Percentiles rank a stretch among this genome's conserved stretches.
These are phyloP conservation scores for Corchorus capsularis DNA, from an alignment of 345 rosid genomes.

Conservation along the genomic window DNA sequence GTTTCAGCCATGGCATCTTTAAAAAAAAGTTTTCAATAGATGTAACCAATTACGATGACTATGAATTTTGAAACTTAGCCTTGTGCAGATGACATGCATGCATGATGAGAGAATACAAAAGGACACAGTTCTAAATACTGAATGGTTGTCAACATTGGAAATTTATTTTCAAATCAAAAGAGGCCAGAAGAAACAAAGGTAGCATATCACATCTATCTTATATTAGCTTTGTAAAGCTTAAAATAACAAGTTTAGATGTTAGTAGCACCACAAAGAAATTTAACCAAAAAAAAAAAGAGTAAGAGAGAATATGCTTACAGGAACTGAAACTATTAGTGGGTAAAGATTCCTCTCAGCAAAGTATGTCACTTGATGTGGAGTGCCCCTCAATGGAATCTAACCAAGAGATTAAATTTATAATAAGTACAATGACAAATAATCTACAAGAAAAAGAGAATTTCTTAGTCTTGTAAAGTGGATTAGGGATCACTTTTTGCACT, in stretches of 20 bases:
- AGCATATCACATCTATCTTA: background rate
- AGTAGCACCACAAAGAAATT: background rate
- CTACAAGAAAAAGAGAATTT: background rate
- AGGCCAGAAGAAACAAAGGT: background rate
- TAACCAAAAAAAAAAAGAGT: background rate
- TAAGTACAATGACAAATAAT: conserved; percentile 18
- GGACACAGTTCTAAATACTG: too few species aligned
- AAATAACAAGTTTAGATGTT: background rate
- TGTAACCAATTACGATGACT: background rate
- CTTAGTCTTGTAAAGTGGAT: background rate
- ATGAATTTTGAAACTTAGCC: background rate
- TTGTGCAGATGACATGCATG: background rate
- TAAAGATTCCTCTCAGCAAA: conserved; percentile 87
- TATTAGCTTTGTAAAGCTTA: background rate
- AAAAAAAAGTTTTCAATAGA: background rate
- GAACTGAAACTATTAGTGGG: conserved; percentile 84
- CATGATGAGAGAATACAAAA: background rate
- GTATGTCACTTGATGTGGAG: conserved; percentile 98
- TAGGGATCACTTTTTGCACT: conserved; percentile 69
- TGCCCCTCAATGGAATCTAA: conserved; percentile 89
- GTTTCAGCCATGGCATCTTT: background rate
- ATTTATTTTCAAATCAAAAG: conserved; percentile 1
- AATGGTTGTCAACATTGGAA: background rate
- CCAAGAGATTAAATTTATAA: conserved; percentile 23
- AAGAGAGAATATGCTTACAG: conserved; percentile 50